Conservation (phyloP, 257 asterid species). For the Verbena officinalis region DNA sequence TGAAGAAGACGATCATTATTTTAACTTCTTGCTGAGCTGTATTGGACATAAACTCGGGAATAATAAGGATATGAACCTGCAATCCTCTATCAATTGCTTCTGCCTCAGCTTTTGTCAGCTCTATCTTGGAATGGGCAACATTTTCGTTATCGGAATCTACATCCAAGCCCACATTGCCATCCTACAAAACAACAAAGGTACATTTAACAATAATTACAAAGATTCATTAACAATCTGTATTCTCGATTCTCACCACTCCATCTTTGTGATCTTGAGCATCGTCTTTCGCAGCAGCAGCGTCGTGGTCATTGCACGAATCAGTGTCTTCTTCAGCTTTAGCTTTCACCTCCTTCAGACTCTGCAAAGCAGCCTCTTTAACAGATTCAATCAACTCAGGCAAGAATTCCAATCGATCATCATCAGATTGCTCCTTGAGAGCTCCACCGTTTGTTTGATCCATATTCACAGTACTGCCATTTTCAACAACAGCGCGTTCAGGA, state of each 20-base stretch:
- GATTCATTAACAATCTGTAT: neutral
- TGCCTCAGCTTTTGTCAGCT: conserved; percentile 88
- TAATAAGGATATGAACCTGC: conserved; percentile 58
- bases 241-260: conserved; percentile 53
- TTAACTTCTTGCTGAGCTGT: neutral
- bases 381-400: conserved; percentile 77
- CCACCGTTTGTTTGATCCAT: conserved; percentile 34
- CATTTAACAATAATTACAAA: conserved; percentile 20
- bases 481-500: conserved; percentile 31
- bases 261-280: conserved; percentile 54
- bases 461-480: conserved; percentile 38
- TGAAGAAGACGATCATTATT: conserved; percentile 4
- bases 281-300: conserved; percentile 38
- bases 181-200: conserved; percentile 44
- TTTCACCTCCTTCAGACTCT: conserved; percentile 61
- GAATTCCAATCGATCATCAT: conserved; percentile 56
- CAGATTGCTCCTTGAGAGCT: conserved; percentile 31
- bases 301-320: conserved; percentile 37
- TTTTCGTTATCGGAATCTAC: conserved; percentile 74
- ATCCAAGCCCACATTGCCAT: conserved; percentile 61
- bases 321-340: conserved; percentile 50
- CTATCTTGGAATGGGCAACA: conserved; percentile 67
- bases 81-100: conserved; percentile 92
- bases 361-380: conserved; percentile 60
- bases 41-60: conserved; percentile 14